Evolutionary conservation across 2,329 filamentous ascomycete species (phyloP).

Genomic region (Xylariales sp.): DNA sequence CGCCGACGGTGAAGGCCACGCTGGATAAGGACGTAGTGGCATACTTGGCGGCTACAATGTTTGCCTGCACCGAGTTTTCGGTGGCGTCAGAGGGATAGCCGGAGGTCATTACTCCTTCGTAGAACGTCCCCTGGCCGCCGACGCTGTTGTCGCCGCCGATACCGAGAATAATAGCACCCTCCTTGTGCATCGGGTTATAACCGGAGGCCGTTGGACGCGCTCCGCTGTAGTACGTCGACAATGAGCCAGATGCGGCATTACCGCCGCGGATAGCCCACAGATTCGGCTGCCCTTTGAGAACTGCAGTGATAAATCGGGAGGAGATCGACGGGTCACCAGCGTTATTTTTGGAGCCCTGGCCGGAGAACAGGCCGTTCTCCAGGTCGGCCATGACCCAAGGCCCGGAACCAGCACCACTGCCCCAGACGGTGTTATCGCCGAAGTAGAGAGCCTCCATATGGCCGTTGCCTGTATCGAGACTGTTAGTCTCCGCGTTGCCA

Average conservation of each 20-base stretch:
- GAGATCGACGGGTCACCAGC: slow-evolving; percentile 63
- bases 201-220: slow-evolving; percentile 61
- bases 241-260: slow-evolving; percentile 63
- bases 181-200: slow-evolving; percentile 73
- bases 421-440: slow-evolving; percentile 66
- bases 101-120: slow-evolving; percentile 73
- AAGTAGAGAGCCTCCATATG: slow-evolving; percentile 79
- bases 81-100: slow-evolving; percentile 70
- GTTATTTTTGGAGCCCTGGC: slow-evolving; percentile 59
- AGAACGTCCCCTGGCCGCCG: slow-evolving; percentile 70
- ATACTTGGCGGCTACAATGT: slow-evolving; percentile 71
- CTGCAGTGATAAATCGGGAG: slow-evolving; percentile 66
- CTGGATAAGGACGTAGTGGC: slow-evolving; percentile 59
- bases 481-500: slow-evolving; percentile 66
- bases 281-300: slow-evolving; percentile 67
- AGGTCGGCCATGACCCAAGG: slow-evolving; percentile 78
- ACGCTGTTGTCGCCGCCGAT: slow-evolving; percentile 75
- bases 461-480: slow-evolving; percentile 66
- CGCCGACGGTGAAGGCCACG: slow-evolving; percentile 60
- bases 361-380: slow-evolving; percentile 74
- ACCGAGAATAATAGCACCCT: slow-evolving; percentile 75
- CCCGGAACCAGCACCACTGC: slow-evolving; percentile 66
- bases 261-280: slow-evolving; percentile 70
- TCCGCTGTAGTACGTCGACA: slow-evolving; percentile 70
- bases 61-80: slow-evolving; percentile 68